phyloP scores from a whole-genome alignment of 116 monocot genomes.

The Cymodocea nodosa region DNA sequence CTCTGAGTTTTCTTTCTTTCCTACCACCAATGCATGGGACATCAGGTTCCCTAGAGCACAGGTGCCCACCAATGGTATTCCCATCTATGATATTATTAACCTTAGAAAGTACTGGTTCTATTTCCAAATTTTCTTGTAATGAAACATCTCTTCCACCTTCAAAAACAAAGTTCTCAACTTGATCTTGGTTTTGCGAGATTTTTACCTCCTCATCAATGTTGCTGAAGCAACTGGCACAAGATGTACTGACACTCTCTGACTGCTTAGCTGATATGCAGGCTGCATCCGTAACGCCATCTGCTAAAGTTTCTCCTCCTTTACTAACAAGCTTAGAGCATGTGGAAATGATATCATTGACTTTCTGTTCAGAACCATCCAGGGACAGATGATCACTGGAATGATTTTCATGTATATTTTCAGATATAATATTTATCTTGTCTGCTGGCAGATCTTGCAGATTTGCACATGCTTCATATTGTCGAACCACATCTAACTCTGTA shows the following conservation, averaged over 20 bases:
- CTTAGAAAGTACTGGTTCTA: constrained; percentile 1
- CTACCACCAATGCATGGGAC: constrained; percentile 5
- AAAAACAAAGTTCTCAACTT: constrained; percentile 11
- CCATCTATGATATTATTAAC: constrained; percentile 7
- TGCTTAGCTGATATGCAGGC: constrained; percentile 8
- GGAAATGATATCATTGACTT: constrained; percentile 7
- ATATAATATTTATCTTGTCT: constrained; percentile 7
- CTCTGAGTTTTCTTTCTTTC: constrained; percentile 12
- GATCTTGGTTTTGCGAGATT: constrained; percentile 13
- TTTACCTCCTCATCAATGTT: constrained; percentile 8
- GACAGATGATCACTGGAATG: constrained; percentile 9
- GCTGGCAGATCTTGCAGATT: neutral
- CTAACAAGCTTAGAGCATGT: constrained; percentile 9
- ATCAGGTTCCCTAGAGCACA: neutral
- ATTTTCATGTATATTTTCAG: constrained; percentile 14
- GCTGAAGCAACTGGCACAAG: constrained; percentile 5
- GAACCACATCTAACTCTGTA: constrained; percentile 28
- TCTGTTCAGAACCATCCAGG: constrained; percentile 11
- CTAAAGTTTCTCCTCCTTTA: constrained; percentile 18
- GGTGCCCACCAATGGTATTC: constrained; percentile 7
- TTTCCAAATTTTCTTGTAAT: constrained; percentile 9
- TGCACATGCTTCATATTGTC: constrained; percentile 6
- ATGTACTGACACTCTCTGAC: no score
- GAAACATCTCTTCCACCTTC: constrained; percentile 7
- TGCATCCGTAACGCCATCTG: constrained; percentile 7